These are phyloP conservation scores for Lentinula aciculospora DNA, from an alignment of 768 basidiomycete species.

Conservation along the genomic window DNA sequence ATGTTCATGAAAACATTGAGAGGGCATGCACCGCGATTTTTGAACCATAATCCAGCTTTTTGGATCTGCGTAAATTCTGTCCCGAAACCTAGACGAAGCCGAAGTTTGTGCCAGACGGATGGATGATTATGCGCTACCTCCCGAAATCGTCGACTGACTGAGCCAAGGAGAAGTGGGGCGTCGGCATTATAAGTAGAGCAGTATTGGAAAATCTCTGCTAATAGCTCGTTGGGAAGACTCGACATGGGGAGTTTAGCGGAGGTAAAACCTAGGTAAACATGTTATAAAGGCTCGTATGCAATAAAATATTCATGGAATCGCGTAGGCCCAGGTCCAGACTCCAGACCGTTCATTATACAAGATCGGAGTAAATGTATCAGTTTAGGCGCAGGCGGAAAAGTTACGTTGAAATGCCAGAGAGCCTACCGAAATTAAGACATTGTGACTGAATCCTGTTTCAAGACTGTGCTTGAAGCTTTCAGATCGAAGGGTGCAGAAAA, in stretches of 20 bases:
- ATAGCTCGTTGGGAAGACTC: not conserved
- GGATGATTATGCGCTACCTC: not conserved
- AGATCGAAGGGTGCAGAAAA: not conserved
- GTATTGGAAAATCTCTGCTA: constrained; percentile 3
- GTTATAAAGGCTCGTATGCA: not conserved
- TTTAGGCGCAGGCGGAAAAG: not conserved
- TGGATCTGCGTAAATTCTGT: not conserved
- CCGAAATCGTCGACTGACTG: not conserved
- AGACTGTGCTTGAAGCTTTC: not conserved
- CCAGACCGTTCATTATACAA: not conserved
- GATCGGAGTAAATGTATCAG: not conserved
- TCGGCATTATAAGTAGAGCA: constrained; percentile 1
- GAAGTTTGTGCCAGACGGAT: constrained; percentile 1
- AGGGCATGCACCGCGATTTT: not conserved
- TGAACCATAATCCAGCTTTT: constrained; percentile 5
- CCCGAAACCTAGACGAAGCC: not conserved
- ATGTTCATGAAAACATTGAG: constrained; percentile 2
- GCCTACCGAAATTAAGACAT: not conserved
- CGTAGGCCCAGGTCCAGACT: not conserved
- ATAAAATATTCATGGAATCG: not conserved
- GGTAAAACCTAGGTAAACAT: not conserved
- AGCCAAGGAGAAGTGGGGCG: constrained; percentile 2
- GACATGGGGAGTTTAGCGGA: not conserved
- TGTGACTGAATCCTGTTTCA: not conserved
- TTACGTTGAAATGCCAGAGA: not conserved